phyloP scores from a whole-genome alignment of 148 eudicot species.

The Polygonum maritimum region DNA sequence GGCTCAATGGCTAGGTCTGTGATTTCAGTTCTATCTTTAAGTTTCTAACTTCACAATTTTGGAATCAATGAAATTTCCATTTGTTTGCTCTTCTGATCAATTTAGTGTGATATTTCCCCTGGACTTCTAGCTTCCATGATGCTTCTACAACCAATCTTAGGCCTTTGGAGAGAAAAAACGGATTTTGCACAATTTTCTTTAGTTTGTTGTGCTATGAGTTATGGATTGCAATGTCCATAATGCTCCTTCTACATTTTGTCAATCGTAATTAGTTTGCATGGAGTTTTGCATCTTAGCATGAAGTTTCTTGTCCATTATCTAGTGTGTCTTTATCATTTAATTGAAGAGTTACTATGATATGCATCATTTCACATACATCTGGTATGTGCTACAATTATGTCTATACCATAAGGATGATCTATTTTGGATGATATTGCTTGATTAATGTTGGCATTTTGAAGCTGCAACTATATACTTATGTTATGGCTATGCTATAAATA shows the following conservation, averaged over 20 bases:
- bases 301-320: neutral
- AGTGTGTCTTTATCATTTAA: neutral
- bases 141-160: neutral
- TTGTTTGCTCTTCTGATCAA: neutral
- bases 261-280: neutral
- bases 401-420: neutral
- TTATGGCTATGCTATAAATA: neutral
- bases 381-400: neutral
- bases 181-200: neutral
- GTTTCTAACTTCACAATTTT: neutral
- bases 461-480: neutral
- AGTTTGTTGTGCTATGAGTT: neutral
- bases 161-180: neutral
- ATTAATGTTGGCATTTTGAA: neutral
- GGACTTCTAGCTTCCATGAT: neutral
- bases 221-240: neutral
- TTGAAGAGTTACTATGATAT: neutral
- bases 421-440: neutral
- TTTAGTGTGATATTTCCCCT: neutral
- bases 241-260: neutral
- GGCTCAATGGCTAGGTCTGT: conserved; percentile 92
- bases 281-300: neutral
- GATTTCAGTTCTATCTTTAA: conserved; percentile 12
- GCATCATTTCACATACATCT: neutral
- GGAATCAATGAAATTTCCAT: neutral